Percentiles rank a stretch among this genome's conserved stretches.
These are phyloP conservation scores for Penicillium waksmanii DNA, from an alignment of 495 filamentous ascomycete species.

Conservation along the genomic window DNA sequence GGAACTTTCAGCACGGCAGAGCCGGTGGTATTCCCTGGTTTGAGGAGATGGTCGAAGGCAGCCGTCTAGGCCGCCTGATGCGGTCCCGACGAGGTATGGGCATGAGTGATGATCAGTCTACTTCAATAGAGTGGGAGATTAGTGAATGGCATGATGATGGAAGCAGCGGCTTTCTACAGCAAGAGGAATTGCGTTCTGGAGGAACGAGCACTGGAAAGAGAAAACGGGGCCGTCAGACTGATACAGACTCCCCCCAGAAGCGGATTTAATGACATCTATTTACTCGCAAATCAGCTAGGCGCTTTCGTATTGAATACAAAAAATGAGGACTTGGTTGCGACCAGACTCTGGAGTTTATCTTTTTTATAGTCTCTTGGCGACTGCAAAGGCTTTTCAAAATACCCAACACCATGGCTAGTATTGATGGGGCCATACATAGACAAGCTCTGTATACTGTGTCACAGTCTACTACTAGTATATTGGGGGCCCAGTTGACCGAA, in stretches of 20 bases:
- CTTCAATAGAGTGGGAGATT: conserved; percentile 80
- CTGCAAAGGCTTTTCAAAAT: too few relatives aligned
- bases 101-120: conserved; percentile 57
- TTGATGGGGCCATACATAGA: too few relatives aligned
- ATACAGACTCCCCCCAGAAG: conserved; percentile 18
- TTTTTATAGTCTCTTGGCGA: too few relatives aligned
- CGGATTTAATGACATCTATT: conserved; percentile 11
- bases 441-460: too few relatives aligned
- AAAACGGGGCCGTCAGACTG: conserved; percentile 33
- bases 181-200: conserved; percentile 24
- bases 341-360: too few relatives aligned
- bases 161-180: conserved; percentile 29
- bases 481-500: too few relatives aligned
- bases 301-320: background rate
- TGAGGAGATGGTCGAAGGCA: conserved; percentile 76
- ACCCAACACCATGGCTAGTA: too few relatives aligned
- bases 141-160: conserved; percentile 72
- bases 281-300: background rate
- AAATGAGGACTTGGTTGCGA: too few relatives aligned
- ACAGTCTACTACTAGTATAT: too few relatives aligned
- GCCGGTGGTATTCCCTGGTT: conserved; percentile 76
- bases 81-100: conserved; percentile 58
- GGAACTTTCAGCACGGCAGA: conserved; percentile 38
- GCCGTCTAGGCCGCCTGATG: conserved; percentile 67
- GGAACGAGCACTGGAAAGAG: conserved; percentile 36